Base-by-base conservation (phyloP, 768 basidiomycete species). In the Sporobolomyces phaffii region DNA sequence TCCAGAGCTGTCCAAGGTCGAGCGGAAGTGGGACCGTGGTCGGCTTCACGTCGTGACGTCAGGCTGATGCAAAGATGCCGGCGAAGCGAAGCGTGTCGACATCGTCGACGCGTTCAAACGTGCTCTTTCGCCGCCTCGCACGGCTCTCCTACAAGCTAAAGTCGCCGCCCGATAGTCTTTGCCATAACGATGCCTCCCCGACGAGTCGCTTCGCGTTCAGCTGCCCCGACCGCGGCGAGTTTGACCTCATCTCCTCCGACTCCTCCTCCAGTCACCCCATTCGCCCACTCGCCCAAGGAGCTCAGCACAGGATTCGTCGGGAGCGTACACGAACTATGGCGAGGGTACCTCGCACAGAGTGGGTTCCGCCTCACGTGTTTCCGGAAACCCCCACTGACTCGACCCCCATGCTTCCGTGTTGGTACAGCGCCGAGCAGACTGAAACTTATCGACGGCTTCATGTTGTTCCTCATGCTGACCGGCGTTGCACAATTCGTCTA, bases 361-460 rank as follows among this genome's bases (percentile, higher is more conserved):
- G 41, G 10, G 68, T 47, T 24, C 40, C 26, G 38, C 34, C 5
- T 57, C 51, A 3, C 22, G n/a, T 13, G 24, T 54, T 22, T 5
- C 31, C 26, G 5, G 17, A 17, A 15, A 18, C 36, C 18, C 13
- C 31, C 15, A 44, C 26, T 28, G 48, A 38, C 34, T 3, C 8
- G 2, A n/a, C 17, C 48, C 49, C 3, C 29, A 18, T 26, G 18
- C 22, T 24, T 43, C 14, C n/a, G 11, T 38, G 24, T 10, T n/a
- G 13, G 14, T 26, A 7, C 59, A 72, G 70, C 70, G 33, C n/a
- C 70, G 22, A 52, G 53, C 33, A 24, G 63, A 18, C 85, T 98
- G 74, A 94, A 97, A 81, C 86, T 93, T 79, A 86, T 98, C 76
- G 96, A 99, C 80, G 80, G 85, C 11, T 97, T 97, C 82, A 83